Base-by-base conservation (phyloP, 257 asterid species). In the Thymus quinquecostatus region DNA sequence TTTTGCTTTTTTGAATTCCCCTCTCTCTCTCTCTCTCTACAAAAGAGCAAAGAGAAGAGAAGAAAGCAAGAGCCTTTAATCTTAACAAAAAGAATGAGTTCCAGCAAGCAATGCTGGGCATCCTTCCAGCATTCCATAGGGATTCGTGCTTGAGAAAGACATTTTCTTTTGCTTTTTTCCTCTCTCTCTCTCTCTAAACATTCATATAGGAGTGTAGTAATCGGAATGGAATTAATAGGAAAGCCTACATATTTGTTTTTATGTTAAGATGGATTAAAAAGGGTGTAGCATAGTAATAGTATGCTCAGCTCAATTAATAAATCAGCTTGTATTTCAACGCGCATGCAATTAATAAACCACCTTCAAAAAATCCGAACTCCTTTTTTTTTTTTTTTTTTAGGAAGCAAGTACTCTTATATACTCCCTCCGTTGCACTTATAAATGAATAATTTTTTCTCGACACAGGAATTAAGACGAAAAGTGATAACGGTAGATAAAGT, bases 141-240 rank as follows among this genome's bases (percentile, higher is more conserved):
- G 98, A 91, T 94, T 96, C 69, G 98, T 82, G 98, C 80, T 75
- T 60, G 89, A 85, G 92, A 93, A 89, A 91, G 93, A 88, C 96
- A 77, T 86, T 84, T 84, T 90, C 92, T 92, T 85, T 89, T 86
- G 80, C 91, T 87, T 87, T 85, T 75, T 48, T 73, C 66, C 73
- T 73, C 73, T 84, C 53, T 28, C 5, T 29, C 60, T 56, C 2
- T 47, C 29, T 45, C 9, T 12, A 21, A 21, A 21, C 21, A 21
- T 21, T 21, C 21, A 21, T 21, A 21, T 21, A 21, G 21, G 21
- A 21, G 21, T 21, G 21, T 21, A 21, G 21, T 21, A 21, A 21
- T 21, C 21, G 21, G 21, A 21, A 21, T 21, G 21, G 21, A 21
- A 21, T 21, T 21, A 21, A 21, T 21, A 21, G 21, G 21, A 21